phyloP scores from a whole-genome alignment of 139 green algal genomes.

The Astrephomene gubernaculifera region DNA sequence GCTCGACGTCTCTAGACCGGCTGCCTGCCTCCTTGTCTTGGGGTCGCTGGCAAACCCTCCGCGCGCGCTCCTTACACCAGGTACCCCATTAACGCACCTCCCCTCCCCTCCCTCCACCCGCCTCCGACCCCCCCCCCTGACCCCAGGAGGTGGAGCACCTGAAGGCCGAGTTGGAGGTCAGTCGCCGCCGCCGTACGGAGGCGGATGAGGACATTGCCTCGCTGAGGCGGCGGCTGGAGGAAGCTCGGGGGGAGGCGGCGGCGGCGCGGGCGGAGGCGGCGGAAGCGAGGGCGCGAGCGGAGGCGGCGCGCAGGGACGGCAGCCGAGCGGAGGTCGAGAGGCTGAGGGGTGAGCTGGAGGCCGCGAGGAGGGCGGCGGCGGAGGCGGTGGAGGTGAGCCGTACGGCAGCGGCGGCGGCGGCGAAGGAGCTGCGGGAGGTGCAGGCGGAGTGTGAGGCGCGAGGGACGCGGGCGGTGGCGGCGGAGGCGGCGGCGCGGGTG shows the following conservation, averaged over 20 bases:
- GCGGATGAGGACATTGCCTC: conserved; percentile 17
- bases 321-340: conserved; percentile 22
- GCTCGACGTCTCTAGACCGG: no score
- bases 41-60: no score
- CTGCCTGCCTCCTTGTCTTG: no score
- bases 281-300: conserved; percentile 10
- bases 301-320: conserved; percentile 21
- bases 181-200: background rate
- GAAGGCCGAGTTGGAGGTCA: conserved; percentile 16
- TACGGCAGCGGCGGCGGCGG: background rate
- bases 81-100: no score
- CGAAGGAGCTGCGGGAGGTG: background rate
- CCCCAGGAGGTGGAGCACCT: conserved; percentile 22
- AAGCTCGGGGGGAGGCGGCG: background rate
- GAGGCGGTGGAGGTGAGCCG: conserved; percentile 28
- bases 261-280: conserved; percentile 29
- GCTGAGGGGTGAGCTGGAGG: conserved; percentile 18
- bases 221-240: background rate
- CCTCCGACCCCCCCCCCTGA: no score
- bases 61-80: no score
- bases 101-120: no score
- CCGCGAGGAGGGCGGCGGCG: conserved; percentile 3
- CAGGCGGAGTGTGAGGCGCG: background rate
- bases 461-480: background rate
- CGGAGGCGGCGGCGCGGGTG: background rate